phyloP scores from a whole-genome alignment of 208 protist species.

The Wallacemonas sp. region DNA sequence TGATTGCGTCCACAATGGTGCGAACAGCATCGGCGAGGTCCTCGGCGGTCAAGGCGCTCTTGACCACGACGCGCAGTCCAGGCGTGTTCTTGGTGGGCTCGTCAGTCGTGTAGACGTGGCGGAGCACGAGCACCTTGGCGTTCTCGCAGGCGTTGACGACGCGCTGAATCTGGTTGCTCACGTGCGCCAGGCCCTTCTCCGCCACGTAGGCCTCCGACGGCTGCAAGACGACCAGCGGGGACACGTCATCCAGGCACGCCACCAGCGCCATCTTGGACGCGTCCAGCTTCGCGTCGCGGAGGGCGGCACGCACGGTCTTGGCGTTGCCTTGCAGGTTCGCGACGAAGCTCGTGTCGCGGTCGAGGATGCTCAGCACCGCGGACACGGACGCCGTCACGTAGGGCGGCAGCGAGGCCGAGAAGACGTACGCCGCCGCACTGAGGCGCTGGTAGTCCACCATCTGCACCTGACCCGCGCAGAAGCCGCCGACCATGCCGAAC shows the following conservation, averaged over 20 bases:
- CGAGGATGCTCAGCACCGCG: conserved; percentile 75
- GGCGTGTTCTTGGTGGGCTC: conserved; percentile 61
- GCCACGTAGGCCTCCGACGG: conserved; percentile 45
- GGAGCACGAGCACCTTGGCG: conserved; percentile 63
- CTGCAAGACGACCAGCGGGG: conserved; percentile 66
- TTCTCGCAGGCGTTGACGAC: conserved; percentile 56
- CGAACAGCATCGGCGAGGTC: conserved; percentile 49
- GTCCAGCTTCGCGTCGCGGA: conserved; percentile 57
- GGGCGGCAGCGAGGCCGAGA: conserved; percentile 97
- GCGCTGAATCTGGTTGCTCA: conserved; percentile 63
- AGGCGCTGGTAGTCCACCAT: conserved; percentile 96
- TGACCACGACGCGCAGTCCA: conserved; percentile 66
- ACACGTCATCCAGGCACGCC: conserved; percentile 60
- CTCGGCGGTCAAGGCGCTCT: conserved; percentile 51
- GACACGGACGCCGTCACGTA: conserved; percentile 90
- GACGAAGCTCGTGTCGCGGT: conserved; percentile 44
- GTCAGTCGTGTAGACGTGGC: conserved; percentile 65
- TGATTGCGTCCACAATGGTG: conserved; percentile 57
- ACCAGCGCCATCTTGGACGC: conserved; percentile 61
- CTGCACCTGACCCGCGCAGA: conserved; percentile 86
- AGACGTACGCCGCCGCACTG: conserved; percentile 94
- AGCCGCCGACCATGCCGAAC: conserved; percentile 94
- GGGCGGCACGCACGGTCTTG: conserved; percentile 41
- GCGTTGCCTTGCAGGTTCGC: conserved; percentile 51
- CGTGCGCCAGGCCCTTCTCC: conserved; percentile 32